These are phyloP conservation scores for Manihot esculenta DNA, from an alignment of 441 rosid species.

Conservation along the genomic window DNA sequence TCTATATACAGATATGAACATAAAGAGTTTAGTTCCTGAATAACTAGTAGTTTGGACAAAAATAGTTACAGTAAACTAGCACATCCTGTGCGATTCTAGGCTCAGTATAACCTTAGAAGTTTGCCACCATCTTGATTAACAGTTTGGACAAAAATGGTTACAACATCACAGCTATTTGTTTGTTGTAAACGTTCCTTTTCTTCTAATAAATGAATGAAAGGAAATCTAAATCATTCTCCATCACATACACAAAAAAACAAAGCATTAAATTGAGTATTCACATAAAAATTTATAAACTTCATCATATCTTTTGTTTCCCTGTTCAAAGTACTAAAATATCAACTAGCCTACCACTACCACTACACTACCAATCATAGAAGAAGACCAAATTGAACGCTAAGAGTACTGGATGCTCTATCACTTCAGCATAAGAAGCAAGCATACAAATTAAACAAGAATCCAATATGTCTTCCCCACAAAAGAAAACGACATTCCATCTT, in stretches of 20 bases:
- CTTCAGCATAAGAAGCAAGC: conserved; percentile 22
- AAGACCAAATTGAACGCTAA: conserved; percentile 8
- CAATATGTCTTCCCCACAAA: conserved; percentile 17
- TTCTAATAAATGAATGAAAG: neutral
- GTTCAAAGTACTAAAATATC: conserved; percentile 10
- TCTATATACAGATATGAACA: too few species aligned
- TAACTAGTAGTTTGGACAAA: too few species aligned
- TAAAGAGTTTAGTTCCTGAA: too few species aligned
- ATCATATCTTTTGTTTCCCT: too few species aligned
- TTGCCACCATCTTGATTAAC: neutral
- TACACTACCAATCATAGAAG: too few species aligned
- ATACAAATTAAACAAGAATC: conserved; percentile 24
- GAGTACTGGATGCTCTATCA: conserved; percentile 22
- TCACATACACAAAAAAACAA: neutral
- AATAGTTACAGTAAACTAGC: too few species aligned
- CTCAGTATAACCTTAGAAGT: too few species aligned
- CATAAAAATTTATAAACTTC: too few species aligned
- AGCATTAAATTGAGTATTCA: neutral
- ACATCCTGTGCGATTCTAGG: too few species aligned
- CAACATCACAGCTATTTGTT: neutral
- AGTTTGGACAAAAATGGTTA: neutral
- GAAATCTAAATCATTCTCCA: neutral
- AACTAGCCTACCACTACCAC: neutral
- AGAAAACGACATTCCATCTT: conserved; percentile 36
- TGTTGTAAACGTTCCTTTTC: neutral